A percentile compares a stretch with the other conserved stretches of the same genome.
Evolutionary conservation across 169 alveolate species (phyloP).

Genomic region (Cyclospora cayetanensis): DNA sequence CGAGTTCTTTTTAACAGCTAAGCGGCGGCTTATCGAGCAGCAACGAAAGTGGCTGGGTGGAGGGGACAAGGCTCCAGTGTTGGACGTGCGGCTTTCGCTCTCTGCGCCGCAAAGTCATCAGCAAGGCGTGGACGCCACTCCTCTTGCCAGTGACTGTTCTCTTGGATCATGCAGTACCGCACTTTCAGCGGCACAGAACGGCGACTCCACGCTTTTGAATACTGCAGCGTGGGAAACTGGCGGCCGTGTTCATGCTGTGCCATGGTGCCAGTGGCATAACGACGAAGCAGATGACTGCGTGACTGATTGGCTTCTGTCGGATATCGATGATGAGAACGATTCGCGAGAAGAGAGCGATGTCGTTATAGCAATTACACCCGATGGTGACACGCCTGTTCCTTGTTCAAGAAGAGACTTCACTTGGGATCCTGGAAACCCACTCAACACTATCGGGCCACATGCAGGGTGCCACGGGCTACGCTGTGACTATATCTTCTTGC

Average conservation of each 20-base stretch:
- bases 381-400: neutral
- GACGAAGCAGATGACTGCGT: slow-evolving; percentile 56
- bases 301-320: slow-evolving; percentile 62
- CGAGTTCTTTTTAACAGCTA: slow-evolving; percentile 50
- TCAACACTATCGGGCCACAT: slow-evolving; percentile 90
- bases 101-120: slow-evolving; percentile 48
- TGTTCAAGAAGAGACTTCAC: slow-evolving; percentile 79
- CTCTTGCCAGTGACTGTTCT: slow-evolving; percentile 60
- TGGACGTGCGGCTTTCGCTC: slow-evolving; percentile 56
- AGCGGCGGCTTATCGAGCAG: slow-evolving; percentile 66
- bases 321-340: slow-evolving; percentile 61
- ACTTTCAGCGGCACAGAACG: slow-evolving; percentile 55
- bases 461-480: slow-evolving; percentile 89
- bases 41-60: slow-evolving; percentile 65
- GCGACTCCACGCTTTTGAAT: neutral
- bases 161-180: slow-evolving; percentile 63
- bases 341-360: slow-evolving; percentile 45
- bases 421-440: slow-evolving; percentile 92
- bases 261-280: neutral
- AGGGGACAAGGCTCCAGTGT: slow-evolving; percentile 65
- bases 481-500: slow-evolving; percentile 90
- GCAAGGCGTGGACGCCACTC: slow-evolving; percentile 64
- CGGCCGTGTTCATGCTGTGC: neutral
- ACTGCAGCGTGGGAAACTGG: slow-evolving; percentile 46
- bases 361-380: slow-evolving; percentile 34